Percentiles rank a stretch among this genome's conserved stretches.
Evolutionary conservation across 768 basidiomycete species (phyloP).

Genomic region (Agrocybe praecox): DNA sequence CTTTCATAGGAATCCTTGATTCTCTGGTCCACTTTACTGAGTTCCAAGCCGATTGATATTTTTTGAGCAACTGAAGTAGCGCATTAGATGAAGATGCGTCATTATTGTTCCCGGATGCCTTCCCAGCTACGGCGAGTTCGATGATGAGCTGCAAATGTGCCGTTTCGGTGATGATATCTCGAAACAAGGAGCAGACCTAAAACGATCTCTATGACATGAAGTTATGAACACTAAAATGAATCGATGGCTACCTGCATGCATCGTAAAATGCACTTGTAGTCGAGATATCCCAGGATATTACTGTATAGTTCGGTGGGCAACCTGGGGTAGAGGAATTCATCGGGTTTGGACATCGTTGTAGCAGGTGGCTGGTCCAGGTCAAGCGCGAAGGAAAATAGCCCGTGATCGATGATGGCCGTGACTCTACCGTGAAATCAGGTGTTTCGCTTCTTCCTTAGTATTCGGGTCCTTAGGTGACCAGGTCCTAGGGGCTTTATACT

Average conservation of each 20-base stretch:
- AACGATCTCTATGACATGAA: neutral
- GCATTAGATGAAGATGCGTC: constrained; percentile 27
- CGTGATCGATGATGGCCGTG: too few relatives aligned
- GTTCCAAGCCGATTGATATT: constrained; percentile 41
- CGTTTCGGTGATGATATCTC: constrained; percentile 17
- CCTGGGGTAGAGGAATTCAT: neutral
- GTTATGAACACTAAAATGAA: neutral
- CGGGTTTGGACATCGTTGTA: too few relatives aligned
- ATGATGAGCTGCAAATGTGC: constrained; percentile 42
- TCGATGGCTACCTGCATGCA: constrained; percentile 13
- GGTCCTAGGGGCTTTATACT: too few relatives aligned
- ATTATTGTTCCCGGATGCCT: constrained; percentile 33
- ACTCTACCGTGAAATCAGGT: too few relatives aligned
- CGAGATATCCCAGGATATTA: constrained; percentile 8
- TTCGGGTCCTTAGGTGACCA: too few relatives aligned
- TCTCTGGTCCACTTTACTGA: constrained; percentile 35
- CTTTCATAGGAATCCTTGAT: constrained; percentile 37
- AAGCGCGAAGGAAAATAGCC: too few relatives aligned
- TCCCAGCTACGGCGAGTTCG: constrained; percentile 46
- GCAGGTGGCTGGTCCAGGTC: too few relatives aligned
- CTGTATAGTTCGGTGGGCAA: constrained; percentile 13
- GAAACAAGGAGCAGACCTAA: constrained; percentile 17
- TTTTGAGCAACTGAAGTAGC: constrained; percentile 39
- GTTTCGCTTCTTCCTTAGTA: too few relatives aligned
- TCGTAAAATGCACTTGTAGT: constrained; percentile 7